phyloP scores from a whole-genome alignment of 371 early-diverging fungal genomes.

The Rhizopus microsporus region DNA sequence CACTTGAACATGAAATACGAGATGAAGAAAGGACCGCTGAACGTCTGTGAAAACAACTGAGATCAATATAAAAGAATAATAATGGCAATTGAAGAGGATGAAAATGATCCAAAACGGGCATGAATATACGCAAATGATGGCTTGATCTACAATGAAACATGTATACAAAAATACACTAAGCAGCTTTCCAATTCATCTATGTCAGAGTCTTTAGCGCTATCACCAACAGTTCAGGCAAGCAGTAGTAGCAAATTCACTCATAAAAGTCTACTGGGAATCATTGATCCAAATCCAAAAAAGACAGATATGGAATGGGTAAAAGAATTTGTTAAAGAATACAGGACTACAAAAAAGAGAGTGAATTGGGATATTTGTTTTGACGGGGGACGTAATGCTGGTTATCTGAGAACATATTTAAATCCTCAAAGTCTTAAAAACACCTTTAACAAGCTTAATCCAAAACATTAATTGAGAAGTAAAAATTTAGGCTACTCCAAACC shows the following conservation, averaged over 20 bases:
- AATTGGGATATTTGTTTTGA: slow-evolving; percentile 18
- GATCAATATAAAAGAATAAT: slow-evolving; percentile 18
- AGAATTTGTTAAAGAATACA: slow-evolving; percentile 17
- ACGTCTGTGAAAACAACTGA: slow-evolving; percentile 14
- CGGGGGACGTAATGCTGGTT: slow-evolving; percentile 20
- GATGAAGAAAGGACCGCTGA: slow-evolving; percentile 15
- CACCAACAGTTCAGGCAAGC: slow-evolving; percentile 14
- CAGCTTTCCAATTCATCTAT: slow-evolving; percentile 12
- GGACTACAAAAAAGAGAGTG: slow-evolving; percentile 19
- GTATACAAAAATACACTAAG: slow-evolving; percentile 14
- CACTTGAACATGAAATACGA: slow-evolving; percentile 18
- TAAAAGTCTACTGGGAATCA: slow-evolving; percentile 12
- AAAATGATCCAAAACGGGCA: slow-evolving; percentile 1
- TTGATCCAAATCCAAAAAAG: slow-evolving; percentile 13
- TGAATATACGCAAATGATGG: slow-evolving; percentile 17
- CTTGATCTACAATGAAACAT: slow-evolving; percentile 19
- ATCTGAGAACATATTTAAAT: slow-evolving; percentile 19
- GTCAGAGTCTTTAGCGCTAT: slow-evolving; percentile 12
- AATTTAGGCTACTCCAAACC: slow-evolving; percentile 2
- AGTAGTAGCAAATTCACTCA: slow-evolving; percentile 10
- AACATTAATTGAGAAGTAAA: slow-evolving; percentile 9
- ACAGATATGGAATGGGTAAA: slow-evolving; percentile 21
- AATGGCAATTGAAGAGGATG: slow-evolving; percentile 9
- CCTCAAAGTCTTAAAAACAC: slow-evolving; percentile 21
- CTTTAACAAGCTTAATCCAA: slow-evolving; percentile 21